These are phyloP conservation scores for Aspergillus fischeri DNA, from an alignment of 2,329 filamentous ascomycete species.

Conservation along the genomic window DNA sequence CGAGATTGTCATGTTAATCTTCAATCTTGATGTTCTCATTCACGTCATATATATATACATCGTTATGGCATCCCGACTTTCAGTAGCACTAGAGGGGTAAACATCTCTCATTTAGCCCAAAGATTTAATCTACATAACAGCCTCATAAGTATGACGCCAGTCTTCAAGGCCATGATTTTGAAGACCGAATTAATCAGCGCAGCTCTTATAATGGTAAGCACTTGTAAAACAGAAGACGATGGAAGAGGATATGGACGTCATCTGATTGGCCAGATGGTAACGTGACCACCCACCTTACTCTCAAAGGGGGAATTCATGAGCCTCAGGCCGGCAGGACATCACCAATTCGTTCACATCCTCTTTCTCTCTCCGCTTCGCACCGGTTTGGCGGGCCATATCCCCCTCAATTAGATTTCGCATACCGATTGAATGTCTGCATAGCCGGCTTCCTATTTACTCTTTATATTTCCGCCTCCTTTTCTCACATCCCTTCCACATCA, in stretches of 20 bases:
- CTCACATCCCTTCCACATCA: constrained; percentile 22
- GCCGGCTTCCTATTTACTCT: not conserved
- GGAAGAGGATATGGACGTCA: not conserved
- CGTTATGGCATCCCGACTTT: not conserved
- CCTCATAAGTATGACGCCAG: not conserved
- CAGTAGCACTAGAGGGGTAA: not conserved
- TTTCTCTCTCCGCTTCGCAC: constrained; percentile 7
- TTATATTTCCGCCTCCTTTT: not conserved
- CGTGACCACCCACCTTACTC: not conserved
- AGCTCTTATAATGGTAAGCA: not conserved
- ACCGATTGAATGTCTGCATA: not conserved
- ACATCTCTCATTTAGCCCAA: not conserved
- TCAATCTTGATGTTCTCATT: not conserved
- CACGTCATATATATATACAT: not conserved
- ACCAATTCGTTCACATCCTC: not conserved
- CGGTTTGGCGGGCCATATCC: not conserved
- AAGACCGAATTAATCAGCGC: not conserved
- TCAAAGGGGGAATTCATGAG: not conserved
- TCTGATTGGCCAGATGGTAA: not conserved
- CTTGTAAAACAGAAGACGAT: not conserved
- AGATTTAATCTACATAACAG: not conserved
- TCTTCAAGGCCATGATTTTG: not conserved
- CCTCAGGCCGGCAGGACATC: not conserved
- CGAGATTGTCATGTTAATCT: not conserved
- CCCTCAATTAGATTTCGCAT: not conserved